Evolutionary conservation across 352 stramenopile species (phyloP), one percentile per base, ranked within the genome.

Genomic region (Pythium vanterpoolii): DNA sequence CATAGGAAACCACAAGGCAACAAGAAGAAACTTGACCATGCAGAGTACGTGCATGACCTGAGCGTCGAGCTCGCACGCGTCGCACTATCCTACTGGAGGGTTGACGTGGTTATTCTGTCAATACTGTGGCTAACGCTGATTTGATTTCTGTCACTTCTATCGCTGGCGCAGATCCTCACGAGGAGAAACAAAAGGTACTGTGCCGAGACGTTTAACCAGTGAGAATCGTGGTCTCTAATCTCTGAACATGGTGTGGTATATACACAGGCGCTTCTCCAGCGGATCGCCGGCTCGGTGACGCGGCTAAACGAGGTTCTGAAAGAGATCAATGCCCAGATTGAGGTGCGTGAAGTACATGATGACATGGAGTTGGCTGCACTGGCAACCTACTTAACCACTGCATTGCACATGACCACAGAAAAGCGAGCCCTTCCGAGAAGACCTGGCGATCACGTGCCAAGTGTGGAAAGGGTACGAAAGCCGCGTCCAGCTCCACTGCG

Each of bases 401-500:
- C 5, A 19, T 40, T 3, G 4, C 18, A 8, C n/a, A 4, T 36
- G 23, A 36, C 16, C 31, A n/a, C 26, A 93, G 84, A 89, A 92
- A 76, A 94, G 80, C 57, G 82, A 91, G 47, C 69, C 71, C 26
- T 77, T 87, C 39, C 77, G 81, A n/a, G 77, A 86, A 42, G 80
- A 94, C 18, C 58, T 94, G 28, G 63, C 69, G 31, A 73, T 89
- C 56, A 90, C 82, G 23, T 92, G 82, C 36, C 76, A 89, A 59
- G 80, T 94, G 31, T 94, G 84, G 84, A 90, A 84, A 51, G 82
- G 84, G 10, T 94, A 94, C 63, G 77, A 94, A 52, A 90, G 74
- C 27, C 82, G 82, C 28, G 81, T 94, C 30, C 84, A 94, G 59
- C 73, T 79, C n/a, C 77, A 91, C 48, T 88, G 78, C 28, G 60